A percentile compares a stretch with the other conserved stretches of the same genome.
phyloP scores from a whole-genome alignment of 345 rosid species.

The Hibiscus mutabilis region DNA sequence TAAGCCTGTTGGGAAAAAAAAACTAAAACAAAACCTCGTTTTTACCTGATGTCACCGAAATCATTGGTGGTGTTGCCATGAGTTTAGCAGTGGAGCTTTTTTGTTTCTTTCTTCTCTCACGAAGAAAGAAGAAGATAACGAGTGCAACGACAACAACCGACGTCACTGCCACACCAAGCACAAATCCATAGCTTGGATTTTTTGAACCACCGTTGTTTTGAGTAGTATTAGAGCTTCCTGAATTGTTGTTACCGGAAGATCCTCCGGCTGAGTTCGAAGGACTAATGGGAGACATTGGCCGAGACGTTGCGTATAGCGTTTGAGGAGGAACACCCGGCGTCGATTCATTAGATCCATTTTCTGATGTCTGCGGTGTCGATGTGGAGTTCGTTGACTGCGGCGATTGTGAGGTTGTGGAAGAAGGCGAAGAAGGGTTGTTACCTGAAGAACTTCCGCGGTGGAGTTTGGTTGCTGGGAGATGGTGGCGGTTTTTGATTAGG shows the following conservation, averaged over 20 bases:
- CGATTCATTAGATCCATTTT: not conserved
- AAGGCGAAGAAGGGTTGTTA: conserved; percentile 7
- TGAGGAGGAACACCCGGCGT: not conserved
- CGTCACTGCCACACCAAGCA: conserved; percentile 36
- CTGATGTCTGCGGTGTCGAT: conserved; percentile 19
- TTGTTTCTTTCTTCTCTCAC: conserved; percentile 37
- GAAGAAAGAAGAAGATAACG: conserved; percentile 30
- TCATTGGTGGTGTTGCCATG: conserved; percentile 47
- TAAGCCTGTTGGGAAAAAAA: too few relatives aligned
- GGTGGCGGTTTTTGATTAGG: conserved; percentile 10
- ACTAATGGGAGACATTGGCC: conserved; percentile 13
- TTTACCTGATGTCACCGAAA: conserved; percentile 46
- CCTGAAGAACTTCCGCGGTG: not conserved
- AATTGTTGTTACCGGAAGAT: not conserved
- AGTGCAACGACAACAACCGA: conserved; percentile 45
- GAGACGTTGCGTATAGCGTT: conserved; percentile 7
- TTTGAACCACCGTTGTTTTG: not conserved
- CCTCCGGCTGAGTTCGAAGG: conserved; percentile 17
- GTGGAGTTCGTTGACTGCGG: conserved; percentile 26
- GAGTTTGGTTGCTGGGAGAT: conserved; percentile 2
- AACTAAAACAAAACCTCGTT: not conserved
- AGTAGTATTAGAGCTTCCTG: conserved; percentile 3
- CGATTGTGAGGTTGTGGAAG: conserved; percentile 18
- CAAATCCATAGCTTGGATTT: conserved; percentile 10
- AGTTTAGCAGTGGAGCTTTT: conserved; percentile 22